Evolutionary conservation across 169 alveolate species (phyloP).

Genomic region (Plasmodium malariae): DNA sequence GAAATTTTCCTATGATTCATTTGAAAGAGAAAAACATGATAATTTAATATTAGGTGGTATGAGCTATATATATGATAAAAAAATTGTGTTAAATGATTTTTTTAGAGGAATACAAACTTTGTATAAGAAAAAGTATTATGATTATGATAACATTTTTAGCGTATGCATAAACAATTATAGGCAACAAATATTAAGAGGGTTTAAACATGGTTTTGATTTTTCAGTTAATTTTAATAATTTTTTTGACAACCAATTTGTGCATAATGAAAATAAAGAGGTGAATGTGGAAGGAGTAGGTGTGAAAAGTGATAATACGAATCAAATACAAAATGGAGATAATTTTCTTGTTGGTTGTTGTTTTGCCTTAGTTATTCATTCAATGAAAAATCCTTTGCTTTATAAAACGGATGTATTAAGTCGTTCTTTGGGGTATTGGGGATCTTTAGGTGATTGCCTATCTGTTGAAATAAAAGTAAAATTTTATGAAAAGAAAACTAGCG

Average conservation of each 20-base stretch:
- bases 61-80: constrained; percentile 72
- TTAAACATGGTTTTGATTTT: constrained; percentile 77
- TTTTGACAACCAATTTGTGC: constrained; percentile 46
- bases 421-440: constrained; percentile 71
- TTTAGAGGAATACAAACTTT: constrained; percentile 65
- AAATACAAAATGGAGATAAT: constrained; percentile 11
- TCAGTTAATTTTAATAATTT: constrained; percentile 75
- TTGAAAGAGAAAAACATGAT: constrained; percentile 69
- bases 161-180: constrained; percentile 73
- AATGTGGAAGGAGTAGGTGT: neutral
- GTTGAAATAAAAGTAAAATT: constrained; percentile 77
- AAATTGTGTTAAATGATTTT: constrained; percentile 67
- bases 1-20: constrained; percentile 70
- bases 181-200: constrained; percentile 77
- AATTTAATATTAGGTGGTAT: constrained; percentile 76
- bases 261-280: neutral
- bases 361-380: constrained; percentile 75
- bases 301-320: neutral
- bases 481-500: constrained; percentile 34
- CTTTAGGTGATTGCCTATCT: constrained; percentile 73
- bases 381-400: constrained; percentile 68
- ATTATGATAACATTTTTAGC: constrained; percentile 69
- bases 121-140: constrained; percentile 66
- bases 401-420: constrained; percentile 60
- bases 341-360: constrained; percentile 71